These are phyloP conservation scores for Omphalea diandra DNA, from an alignment of 441 rosid genomes.

Conservation along the genomic window DNA sequence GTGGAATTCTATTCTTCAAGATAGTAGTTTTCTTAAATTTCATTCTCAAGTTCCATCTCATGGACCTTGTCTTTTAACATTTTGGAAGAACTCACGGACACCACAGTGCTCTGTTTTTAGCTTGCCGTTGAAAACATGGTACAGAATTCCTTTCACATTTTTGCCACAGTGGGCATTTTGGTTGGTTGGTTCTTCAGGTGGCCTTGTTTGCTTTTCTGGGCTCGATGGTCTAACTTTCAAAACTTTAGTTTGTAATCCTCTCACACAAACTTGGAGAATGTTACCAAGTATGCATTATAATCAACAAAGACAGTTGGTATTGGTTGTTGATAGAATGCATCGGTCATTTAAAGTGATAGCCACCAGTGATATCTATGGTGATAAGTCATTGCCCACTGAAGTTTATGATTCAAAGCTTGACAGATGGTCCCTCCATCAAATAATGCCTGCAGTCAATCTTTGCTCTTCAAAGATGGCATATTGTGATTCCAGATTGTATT, in stretches of 20 bases:
- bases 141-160: conserved; percentile 78
- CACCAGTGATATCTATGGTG: conserved; percentile 80
- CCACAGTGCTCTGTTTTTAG: conserved; percentile 91
- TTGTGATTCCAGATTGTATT: conserved; percentile 79
- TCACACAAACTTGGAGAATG: conserved; percentile 79
- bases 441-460: conserved; percentile 91
- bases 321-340: conserved; percentile 76
- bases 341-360: conserved; percentile 86
- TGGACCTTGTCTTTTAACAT: conserved; percentile 86
- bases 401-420: conserved; percentile 82
- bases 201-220: conserved; percentile 91
- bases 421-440: conserved; percentile 79
- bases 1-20: conserved; percentile 93
- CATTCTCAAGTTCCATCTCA: conserved; percentile 88
- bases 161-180: conserved; percentile 92
- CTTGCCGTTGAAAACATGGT: conserved; percentile 88
- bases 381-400: conserved; percentile 85
- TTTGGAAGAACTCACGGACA: conserved; percentile 80
- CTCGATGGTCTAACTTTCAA: conserved; percentile 78
- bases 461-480: conserved; percentile 97
- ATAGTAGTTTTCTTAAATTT: conserved; percentile 79
- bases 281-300: conserved; percentile 84
- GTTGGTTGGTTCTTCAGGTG: conserved; percentile 90
- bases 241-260: conserved; percentile 84
- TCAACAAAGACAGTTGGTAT: conserved; percentile 81